phyloP scores from a whole-genome alignment of 148 eudicot genomes.

The Rhododendron griersonianum region DNA sequence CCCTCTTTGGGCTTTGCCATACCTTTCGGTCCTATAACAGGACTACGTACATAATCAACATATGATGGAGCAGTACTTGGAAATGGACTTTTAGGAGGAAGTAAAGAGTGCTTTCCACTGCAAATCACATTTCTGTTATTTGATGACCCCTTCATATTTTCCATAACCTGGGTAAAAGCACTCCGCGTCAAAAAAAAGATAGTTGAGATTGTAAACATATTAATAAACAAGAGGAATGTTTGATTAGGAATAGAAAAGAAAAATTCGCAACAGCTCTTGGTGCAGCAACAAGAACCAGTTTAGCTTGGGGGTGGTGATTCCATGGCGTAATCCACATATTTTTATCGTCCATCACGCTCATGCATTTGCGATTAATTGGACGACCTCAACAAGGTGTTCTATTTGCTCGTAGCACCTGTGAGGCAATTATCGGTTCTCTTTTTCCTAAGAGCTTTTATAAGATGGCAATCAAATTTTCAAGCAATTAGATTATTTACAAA shows the following conservation, averaged over 20 bases:
- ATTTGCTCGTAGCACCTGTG: not conserved
- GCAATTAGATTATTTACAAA: not conserved
- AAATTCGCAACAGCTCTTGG: not conserved
- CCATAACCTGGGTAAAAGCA: constrained; percentile 38
- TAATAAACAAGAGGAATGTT: not conserved
- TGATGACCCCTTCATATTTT: constrained; percentile 68
- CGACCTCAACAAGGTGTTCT: not conserved
- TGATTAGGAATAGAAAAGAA: not conserved
- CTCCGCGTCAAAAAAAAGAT: not conserved
- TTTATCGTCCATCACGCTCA: not conserved
- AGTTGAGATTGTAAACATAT: not conserved
- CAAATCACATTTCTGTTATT: constrained; percentile 47
- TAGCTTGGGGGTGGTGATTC: not conserved
- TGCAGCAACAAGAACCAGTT: not conserved
- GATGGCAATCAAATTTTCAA: not conserved
- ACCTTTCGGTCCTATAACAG: constrained; percentile 44
- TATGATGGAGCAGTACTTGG: constrained; percentile 62
- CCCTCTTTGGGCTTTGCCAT: constrained; percentile 54
- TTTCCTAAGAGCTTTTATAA: not conserved
- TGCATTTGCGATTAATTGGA: not conserved
- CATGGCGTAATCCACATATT: not conserved
- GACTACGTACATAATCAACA: constrained; percentile 48
- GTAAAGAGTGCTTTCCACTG: constrained; percentile 66
- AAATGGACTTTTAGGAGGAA: constrained; percentile 96
- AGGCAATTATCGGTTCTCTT: not conserved